Percentiles rank a stretch among this genome's conserved stretches.
Conservation (phyloP, 2,329 filamentous ascomycete genomes). For the Verticillium nonalfalfae region DNA sequence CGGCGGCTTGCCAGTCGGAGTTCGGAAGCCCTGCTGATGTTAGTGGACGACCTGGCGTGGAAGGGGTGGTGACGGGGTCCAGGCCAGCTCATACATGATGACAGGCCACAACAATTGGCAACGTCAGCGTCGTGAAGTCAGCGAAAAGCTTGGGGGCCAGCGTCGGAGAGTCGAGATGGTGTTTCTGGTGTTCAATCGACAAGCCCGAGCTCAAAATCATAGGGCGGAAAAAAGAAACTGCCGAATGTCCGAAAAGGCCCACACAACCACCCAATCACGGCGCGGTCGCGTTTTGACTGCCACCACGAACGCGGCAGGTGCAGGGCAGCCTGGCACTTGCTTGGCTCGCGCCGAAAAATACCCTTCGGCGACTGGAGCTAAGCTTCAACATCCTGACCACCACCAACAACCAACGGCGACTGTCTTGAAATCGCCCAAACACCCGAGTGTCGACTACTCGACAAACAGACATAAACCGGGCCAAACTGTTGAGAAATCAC, state of each 20-base stretch:
- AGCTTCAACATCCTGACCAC: background rate
- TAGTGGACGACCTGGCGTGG: background rate
- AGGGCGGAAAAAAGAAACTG: conserved; percentile 7
- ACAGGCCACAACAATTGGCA: background rate
- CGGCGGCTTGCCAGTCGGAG: conserved; percentile 8
- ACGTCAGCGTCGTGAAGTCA: background rate
- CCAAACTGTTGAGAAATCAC: background rate
- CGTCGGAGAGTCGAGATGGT: background rate
- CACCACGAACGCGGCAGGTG: background rate
- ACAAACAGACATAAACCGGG: background rate
- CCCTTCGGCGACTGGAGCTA: background rate
- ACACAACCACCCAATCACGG: conserved; percentile 3
- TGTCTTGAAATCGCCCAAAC: background rate
- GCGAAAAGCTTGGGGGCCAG: background rate
- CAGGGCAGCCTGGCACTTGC: conserved; percentile 3
- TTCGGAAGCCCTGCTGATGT: conserved; percentile 8
- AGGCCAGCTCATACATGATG: background rate
- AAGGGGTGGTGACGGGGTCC: background rate
- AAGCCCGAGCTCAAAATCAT: background rate
- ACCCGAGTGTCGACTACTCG: background rate
- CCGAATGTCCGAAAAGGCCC: background rate
- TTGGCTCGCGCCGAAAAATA: conserved; percentile 9
- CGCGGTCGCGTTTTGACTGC: conserved; percentile 7
- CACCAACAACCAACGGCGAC: background rate
- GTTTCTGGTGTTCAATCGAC: background rate